Evolutionary conservation across 2,329 filamentous ascomycete genomes (phyloP), one percentile per base, ranked within the genome.

Genomic region (Exophiala bonariae): DNA sequence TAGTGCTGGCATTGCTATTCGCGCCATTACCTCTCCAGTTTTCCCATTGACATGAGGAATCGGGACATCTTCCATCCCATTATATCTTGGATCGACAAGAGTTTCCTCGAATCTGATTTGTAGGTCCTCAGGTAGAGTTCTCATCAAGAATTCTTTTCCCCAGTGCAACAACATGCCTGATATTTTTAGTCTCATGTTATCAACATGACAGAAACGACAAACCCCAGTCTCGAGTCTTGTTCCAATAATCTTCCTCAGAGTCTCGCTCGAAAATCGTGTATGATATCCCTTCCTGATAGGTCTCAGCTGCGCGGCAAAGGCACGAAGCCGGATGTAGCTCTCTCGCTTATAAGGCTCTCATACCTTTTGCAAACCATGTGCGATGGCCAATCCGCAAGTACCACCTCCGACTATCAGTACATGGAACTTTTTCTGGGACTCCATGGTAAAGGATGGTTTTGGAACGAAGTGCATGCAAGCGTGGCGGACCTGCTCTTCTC

Each of bases 91-190:
- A 46, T 70, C 70, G 57, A 61, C 66, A 10, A 65, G 41, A 10
- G 63, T 61, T 18, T 52, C 32, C 5, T 59, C 50, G 4, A 71
- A 48, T 13, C 56, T 55, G 6, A 49, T 55, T 11, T 63, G 38
- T 5, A 69, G 49, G 8, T 59, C 52, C 6, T 60, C 43, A 2
- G 68, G 66, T 3, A 71, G 57, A 33, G 70, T 53, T 30, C 61
- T 57, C 37, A 43, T 49, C 44, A 72, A 59, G 9, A 57, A 55
- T 1, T 65, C 59, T 55, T 69, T 61, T 10, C 64, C 68, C 69
- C 68, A 71, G 55, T 70, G 68, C 17, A 71, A 52, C 9, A 67
- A 58, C 23, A 71, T 68, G 32, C 42, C 42, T 45, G 13, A n/a
- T 35, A 13, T 16, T 20, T 23, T n/a, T 20, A n/a, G 23, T 17